Evolutionary conservation across 306 rosid species (phyloP), one percentile per base, ranked within the genome.

Genomic region (Delonix regia): DNA sequence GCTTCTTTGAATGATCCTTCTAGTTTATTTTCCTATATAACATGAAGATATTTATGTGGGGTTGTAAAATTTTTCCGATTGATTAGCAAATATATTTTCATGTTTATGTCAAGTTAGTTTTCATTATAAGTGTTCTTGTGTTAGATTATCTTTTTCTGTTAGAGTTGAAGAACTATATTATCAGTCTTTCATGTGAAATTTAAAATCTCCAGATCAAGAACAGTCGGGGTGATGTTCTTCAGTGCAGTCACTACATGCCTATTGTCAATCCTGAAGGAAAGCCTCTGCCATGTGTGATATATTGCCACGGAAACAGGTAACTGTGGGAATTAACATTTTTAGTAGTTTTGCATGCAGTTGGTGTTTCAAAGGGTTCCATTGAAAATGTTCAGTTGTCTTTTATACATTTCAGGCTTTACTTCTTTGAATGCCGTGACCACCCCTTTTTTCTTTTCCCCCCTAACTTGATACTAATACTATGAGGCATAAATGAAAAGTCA

Each of bases 301-400:
- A 96, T 78, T 93, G 99, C 85, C 99, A 96, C 64, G 99, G 99
- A 73, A 96, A 96, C 94, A 96, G 98, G 99, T 93, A 84, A 85
- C 42, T 81, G 14, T n/a, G 45, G 62, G 70, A 52, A 51, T 76
- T 52, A 36, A 75, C 22, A 8, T 41, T 19, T 49, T 68, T 72
- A 47, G 67, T 55, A 63, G 6, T 33, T 52, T 49, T 55, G 57
- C 55, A 8, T 66, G 39, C 64, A 8, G 22, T 19, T 81, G 66
- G 48, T 66, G 69, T 80, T 67, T 71, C 69, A 62, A 57, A 61
- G 24, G 33, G 45, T 42, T 70, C 63, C 78, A 63, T 52, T 65
- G 61, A 69, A 65, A 74, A 42, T 69, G 49, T 75, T 16, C 19
- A 48, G 63, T 73, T 34, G 62, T 55, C 61, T 83, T 57, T 24